Evolutionary conservation across 768 basidiomycete genomes (phyloP).

Genomic region (Pulveroboletus ravenelii): DNA sequence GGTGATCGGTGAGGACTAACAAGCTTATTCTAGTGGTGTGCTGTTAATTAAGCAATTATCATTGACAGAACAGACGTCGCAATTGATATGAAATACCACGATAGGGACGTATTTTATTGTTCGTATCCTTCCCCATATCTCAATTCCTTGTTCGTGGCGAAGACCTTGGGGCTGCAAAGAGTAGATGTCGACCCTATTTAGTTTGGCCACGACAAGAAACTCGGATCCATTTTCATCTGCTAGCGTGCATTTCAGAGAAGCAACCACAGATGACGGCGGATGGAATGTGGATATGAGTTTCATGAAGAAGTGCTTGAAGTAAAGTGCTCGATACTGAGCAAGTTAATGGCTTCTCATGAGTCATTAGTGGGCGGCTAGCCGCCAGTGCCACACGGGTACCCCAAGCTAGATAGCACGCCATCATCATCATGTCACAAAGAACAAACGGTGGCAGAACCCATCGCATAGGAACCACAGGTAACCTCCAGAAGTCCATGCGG

Average conservation of each 20-base stretch:
- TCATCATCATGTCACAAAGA: conserved; percentile 4
- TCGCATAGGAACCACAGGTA: conserved; percentile 20
- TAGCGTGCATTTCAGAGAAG: conserved; percentile 67
- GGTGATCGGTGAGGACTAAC: conserved; percentile 69
- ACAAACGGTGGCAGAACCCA: conserved; percentile 19
- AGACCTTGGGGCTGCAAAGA: conserved; percentile 60
- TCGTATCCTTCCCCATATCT: conserved; percentile 68
- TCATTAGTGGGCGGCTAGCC: too few relatives aligned
- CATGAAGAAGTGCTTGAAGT: conserved; percentile 27
- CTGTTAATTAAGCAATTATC: conserved; percentile 8
- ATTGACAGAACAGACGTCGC: conserved; percentile 1
- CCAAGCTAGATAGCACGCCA: too few relatives aligned
- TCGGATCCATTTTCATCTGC: conserved; percentile 45
- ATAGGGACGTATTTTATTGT: conserved; percentile 52
- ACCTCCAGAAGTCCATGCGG: conserved; percentile 41
- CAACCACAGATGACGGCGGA: conserved; percentile 64
- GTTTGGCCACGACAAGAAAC: conserved; percentile 65
- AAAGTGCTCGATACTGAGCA: background rate
- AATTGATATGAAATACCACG: conserved; percentile 36
- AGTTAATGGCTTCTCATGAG: too few relatives aligned
- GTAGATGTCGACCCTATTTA: conserved; percentile 63
- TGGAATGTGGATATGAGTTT: conserved; percentile 73
- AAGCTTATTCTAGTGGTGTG: conserved; percentile 41
- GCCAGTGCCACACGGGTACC: too few relatives aligned
- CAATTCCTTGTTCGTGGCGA: conserved; percentile 50